phyloP scores from a whole-genome alignment of 495 filamentous ascomycete genomes.

The Apiosordaria backusii region DNA sequence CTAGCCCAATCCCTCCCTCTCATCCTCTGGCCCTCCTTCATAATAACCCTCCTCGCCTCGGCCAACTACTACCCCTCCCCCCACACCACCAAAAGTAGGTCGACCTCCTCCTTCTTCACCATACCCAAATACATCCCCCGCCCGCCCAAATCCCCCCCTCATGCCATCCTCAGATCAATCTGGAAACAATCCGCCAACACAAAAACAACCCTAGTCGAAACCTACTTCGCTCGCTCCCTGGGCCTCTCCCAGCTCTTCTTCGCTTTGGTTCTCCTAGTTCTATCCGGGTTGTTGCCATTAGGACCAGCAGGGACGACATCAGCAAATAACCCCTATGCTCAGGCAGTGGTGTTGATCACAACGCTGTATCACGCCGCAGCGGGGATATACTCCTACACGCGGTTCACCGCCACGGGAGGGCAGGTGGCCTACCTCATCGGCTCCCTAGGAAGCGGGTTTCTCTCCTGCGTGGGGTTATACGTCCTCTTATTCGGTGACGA shows the following conservation, averaged over 20 bases:
- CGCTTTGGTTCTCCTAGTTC: slow-evolving; percentile 59
- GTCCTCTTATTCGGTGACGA: slow-evolving; percentile 69
- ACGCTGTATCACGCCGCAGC: slow-evolving; percentile 58
- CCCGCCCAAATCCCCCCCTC: too few species aligned
- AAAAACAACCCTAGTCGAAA: slow-evolving; percentile 54
- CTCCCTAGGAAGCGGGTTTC: slow-evolving; percentile 44
- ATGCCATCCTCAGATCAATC: slow-evolving; percentile 2
- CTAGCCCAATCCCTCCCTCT: slow-evolving; percentile 62
- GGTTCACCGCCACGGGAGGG: slow-evolving; percentile 39
- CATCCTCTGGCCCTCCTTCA: slow-evolving; percentile 60
- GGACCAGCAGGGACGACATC: slow-evolving; percentile 4
- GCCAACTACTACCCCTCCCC: slow-evolving; percentile 23
- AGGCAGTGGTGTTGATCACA: slow-evolving; percentile 61
- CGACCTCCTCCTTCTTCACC: too few species aligned
- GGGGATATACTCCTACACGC: slow-evolving; percentile 66
- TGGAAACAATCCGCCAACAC: neutral
- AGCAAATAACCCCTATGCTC: slow-evolving; percentile 30
- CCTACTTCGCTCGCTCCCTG: slow-evolving; percentile 68
- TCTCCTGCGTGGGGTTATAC: slow-evolving; percentile 67
- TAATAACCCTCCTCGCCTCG: slow-evolving; percentile 51
- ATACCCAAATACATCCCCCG: neutral
- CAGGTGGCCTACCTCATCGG: slow-evolving; percentile 54
- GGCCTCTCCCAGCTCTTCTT: slow-evolving; percentile 66
- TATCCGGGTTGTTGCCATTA: slow-evolving; percentile 51
- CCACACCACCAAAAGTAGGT: too few species aligned